phyloP scores from a whole-genome alignment of 257 asterid genomes.

The Eucommia ulmoides region DNA sequence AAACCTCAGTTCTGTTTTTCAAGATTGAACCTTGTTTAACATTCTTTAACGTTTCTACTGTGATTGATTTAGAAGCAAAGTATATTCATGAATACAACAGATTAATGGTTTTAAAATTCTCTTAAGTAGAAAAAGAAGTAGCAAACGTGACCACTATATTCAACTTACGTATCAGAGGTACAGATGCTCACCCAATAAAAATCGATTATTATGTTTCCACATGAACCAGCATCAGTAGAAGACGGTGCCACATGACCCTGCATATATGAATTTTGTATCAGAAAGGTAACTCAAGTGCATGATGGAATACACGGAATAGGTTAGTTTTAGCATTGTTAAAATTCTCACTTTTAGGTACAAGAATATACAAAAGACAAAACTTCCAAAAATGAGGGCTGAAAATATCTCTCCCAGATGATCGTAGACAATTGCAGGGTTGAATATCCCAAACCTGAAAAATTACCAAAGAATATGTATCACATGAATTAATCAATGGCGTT shows the following conservation, averaged over 20 bases:
- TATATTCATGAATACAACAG: neutral
- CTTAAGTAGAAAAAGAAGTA: neutral
- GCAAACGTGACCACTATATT: no score
- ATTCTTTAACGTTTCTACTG: no score
- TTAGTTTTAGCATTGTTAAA: no score
- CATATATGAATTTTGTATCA: conserved; percentile 22
- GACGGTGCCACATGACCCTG: conserved; percentile 89
- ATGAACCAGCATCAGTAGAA: conserved; percentile 81
- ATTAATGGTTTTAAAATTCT: neutral
- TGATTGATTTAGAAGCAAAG: neutral
- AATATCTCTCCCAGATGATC: conserved; percentile 89
- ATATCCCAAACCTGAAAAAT: conserved; percentile 64
- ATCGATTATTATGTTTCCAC: conserved; percentile 80
- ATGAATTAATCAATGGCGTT: no score
- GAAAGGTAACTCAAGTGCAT: no score
- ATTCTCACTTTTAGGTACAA: conserved; percentile 71
- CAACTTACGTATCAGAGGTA: no score
- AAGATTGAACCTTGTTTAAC: neutral
- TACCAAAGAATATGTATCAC: conserved; percentile 1
- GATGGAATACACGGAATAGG: no score
- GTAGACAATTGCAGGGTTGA: conserved; percentile 77
- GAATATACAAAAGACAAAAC: conserved; percentile 67
- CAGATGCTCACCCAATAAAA: conserved; percentile 74
- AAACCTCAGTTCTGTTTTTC: neutral
- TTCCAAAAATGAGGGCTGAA: conserved; percentile 82